A percentile compares a stretch with the other conserved stretches of the same genome.
Evolutionary conservation across 805 yeast species (phyloP).

Genomic region (Candida oleophila): DNA sequence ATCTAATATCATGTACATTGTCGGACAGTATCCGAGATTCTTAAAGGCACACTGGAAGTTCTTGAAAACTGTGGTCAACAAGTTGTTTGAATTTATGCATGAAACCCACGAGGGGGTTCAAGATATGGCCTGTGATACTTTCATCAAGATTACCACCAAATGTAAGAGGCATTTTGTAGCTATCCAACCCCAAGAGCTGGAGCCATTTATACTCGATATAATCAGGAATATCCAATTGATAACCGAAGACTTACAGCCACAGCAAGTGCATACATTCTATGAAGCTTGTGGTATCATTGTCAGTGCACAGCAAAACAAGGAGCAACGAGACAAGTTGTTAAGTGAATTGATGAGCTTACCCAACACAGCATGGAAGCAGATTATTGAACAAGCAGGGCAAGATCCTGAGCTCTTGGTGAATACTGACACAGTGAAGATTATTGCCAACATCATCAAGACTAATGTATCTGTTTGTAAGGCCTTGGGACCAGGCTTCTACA

Average conservation of each 20-base stretch:
- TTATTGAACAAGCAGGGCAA: conserved; percentile 78
- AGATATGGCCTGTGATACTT: conserved; percentile 99
- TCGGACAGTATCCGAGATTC: conserved; percentile 97
- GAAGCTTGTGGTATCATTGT: conserved; percentile 96
- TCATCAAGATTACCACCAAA: conserved; percentile 90
- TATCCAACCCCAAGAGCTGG: conserved; percentile 78
- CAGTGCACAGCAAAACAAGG: conserved; percentile 75
- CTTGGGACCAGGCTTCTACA: conserved; percentile 85
- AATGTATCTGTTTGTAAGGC: conserved; percentile 95
- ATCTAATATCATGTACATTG: conserved; percentile 99
- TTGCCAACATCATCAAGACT: conserved; percentile 92
- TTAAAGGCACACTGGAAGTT: conserved; percentile 98
- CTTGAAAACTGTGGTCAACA: conserved; percentile 90
- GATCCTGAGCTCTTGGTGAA: conserved; percentile 78
- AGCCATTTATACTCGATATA: conserved; percentile 89
- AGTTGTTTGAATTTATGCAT: conserved; percentile 97
- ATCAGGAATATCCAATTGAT: conserved; percentile 78
- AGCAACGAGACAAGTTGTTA: conserved; percentile 68
- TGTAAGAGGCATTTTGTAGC: conserved; percentile 95
- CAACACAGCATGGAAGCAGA: conserved; percentile 90
- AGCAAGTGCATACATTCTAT: conserved; percentile 96
- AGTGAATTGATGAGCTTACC: conserved; percentile 86
- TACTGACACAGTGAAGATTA: conserved; percentile 84
- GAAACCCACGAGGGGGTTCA: conserved; percentile 99
- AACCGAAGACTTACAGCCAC: conserved; percentile 92